These are phyloP conservation scores for Cenococcum geophilum DNA, from an alignment of 495 filamentous ascomycete genomes.

Conservation along the genomic window DNA sequence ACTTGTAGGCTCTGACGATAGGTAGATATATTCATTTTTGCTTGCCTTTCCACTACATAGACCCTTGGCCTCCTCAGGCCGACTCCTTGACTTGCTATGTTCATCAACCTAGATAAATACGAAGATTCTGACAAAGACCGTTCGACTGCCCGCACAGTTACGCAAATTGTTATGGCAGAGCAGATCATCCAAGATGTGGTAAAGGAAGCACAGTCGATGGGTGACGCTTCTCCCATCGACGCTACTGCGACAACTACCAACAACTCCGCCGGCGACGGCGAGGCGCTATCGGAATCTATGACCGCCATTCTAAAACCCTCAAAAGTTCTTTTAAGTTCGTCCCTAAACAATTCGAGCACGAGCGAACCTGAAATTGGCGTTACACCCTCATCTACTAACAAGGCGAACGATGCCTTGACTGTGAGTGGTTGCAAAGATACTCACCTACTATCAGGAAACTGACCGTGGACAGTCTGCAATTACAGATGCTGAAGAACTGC, in stretches of 20 bases:
- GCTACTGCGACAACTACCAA: constrained; percentile 60
- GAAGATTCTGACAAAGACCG: constrained; percentile 29
- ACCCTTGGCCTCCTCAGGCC: constrained; percentile 23
- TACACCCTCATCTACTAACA: constrained; percentile 7
- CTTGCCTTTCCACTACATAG: constrained; percentile 13
- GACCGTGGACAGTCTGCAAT: constrained; percentile 6
- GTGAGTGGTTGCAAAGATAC: constrained; percentile 9
- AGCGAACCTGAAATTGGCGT: constrained; percentile 9
- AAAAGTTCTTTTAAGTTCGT: constrained; percentile 7
- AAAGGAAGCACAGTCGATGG: constrained; percentile 69
- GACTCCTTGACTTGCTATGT: constrained; percentile 25
- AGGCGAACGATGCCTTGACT: constrained; percentile 9
- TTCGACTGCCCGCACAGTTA: constrained; percentile 43
- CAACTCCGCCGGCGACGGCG: constrained; percentile 54
- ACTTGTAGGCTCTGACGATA: constrained; percentile 47
- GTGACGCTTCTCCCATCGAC: constrained; percentile 65
- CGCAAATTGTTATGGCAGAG: constrained; percentile 77
- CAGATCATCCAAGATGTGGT: constrained; percentile 70
- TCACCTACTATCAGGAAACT: constrained; percentile 6
- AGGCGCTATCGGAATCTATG: constrained; percentile 41
- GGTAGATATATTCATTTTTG: constrained; percentile 40
- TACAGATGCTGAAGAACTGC: neutral
- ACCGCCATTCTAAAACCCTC: constrained; percentile 26
- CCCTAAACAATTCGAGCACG: constrained; percentile 15
- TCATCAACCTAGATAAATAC: constrained; percentile 18